These are phyloP conservation scores for Fraxinus anomala DNA, from an alignment of 257 asterid species.

Conservation along the genomic window DNA sequence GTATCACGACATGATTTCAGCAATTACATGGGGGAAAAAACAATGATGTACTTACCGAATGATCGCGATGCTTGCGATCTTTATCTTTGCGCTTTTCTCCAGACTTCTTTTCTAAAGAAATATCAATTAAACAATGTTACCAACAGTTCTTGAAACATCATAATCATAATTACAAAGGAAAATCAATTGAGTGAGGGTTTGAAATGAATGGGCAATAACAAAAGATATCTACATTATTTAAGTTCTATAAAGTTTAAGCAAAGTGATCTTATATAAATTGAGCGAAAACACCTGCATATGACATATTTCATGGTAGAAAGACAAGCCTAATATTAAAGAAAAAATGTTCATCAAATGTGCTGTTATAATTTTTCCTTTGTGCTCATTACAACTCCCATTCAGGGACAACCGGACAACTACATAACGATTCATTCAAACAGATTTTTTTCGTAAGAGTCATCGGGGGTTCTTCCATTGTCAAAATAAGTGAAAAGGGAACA, in stretches of 20 bases:
- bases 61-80: slow-evolving; percentile 45
- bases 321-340: neutral
- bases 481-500: neutral
- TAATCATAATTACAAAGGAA: neutral
- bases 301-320: neutral
- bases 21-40: neutral
- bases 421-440: neutral
- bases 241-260: neutral
- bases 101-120: slow-evolving; percentile 62
- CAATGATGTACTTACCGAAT: slow-evolving; percentile 48
- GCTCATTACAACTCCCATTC: neutral
- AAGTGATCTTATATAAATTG: neutral
- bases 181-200: slow-evolving; percentile 9
- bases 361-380: neutral
- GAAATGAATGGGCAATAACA: neutral
- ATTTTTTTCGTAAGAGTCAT: neutral
- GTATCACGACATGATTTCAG: neutral
- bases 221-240: neutral
- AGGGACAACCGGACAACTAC: neutral
- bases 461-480: neutral
- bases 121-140: slow-evolving; percentile 24
- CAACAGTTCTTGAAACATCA: slow-evolving; percentile 24
- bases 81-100: slow-evolving; percentile 59
- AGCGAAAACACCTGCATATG: neutral
- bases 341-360: neutral